These are phyloP conservation scores for Whalleya microplaca DNA, from an alignment of 2,329 filamentous ascomycete genomes.

Conservation along the genomic window DNA sequence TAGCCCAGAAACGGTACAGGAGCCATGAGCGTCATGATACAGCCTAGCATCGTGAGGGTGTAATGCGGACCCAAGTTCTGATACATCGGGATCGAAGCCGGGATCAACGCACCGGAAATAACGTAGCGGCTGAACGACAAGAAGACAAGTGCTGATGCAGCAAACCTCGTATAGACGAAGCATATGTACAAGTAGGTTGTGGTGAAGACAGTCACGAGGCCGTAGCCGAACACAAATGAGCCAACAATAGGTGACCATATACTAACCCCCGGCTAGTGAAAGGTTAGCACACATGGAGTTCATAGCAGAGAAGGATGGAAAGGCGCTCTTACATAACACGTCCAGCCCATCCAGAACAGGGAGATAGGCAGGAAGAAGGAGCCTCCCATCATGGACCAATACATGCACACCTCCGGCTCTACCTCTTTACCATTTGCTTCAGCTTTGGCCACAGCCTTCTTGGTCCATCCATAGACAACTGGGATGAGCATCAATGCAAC, in stretches of 20 bases:
- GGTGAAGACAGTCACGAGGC: constrained; percentile 47
- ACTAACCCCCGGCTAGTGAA: constrained; percentile 22
- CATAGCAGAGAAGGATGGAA: background rate
- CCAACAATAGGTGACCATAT: constrained; percentile 46
- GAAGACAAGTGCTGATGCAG: constrained; percentile 46
- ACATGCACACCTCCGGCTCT: constrained; percentile 40
- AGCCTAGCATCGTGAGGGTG: constrained; percentile 45
- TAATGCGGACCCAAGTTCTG: constrained; percentile 42
- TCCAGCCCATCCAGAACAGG: constrained; percentile 53
- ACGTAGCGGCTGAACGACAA: constrained; percentile 47
- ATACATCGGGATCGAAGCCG: constrained; percentile 39
- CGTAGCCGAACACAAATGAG: constrained; percentile 45
- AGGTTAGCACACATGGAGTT: constrained; percentile 17
- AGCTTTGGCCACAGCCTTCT: constrained; percentile 25
- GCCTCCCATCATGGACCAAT: constrained; percentile 44
- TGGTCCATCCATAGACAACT: constrained; percentile 29
- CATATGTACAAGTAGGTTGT: constrained; percentile 52
- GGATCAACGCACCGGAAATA: constrained; percentile 41
- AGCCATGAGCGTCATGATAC: constrained; percentile 42
- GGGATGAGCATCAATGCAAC: constrained; percentile 34
- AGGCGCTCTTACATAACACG: constrained; percentile 34
- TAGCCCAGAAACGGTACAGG: constrained; percentile 51
- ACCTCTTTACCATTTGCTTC: constrained; percentile 8
- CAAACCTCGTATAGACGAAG: constrained; percentile 46
- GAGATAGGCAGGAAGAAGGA: constrained; percentile 44